These are phyloP conservation scores for Coemansia sp. DNA, from an alignment of 192 early-diverging fungal genomes.

Conservation along the genomic window DNA sequence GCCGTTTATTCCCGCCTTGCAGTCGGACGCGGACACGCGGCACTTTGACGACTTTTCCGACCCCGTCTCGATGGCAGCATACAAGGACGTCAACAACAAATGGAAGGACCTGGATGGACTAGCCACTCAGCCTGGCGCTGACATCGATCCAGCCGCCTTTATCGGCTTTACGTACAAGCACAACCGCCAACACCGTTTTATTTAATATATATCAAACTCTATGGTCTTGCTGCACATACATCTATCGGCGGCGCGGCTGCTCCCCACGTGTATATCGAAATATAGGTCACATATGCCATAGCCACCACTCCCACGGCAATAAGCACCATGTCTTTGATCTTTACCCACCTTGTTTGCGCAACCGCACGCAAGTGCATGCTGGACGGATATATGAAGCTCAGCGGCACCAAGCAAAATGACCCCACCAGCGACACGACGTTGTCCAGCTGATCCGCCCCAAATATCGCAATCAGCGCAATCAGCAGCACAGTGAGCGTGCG, in stretches of 20 bases:
- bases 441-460: constrained; percentile 77
- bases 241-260: constrained; percentile 34
- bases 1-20: constrained; percentile 69
- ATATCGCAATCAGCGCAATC: constrained; percentile 75
- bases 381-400: constrained; percentile 86
- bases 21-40: constrained; percentile 70
- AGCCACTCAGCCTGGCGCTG: constrained; percentile 31
- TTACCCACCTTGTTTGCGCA: constrained; percentile 49
- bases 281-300: constrained; percentile 79
- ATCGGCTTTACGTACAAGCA: constrained; percentile 76
- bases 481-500: constrained; percentile 61
- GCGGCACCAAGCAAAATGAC: constrained; percentile 72
- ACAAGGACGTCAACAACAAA: constrained; percentile 60
- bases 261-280: constrained; percentile 42
- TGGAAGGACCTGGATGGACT: constrained; percentile 42
- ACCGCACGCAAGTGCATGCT: constrained; percentile 78
- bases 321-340: constrained; percentile 60
- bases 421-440: constrained; percentile 84
- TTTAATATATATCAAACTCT: constrained; percentile 4
- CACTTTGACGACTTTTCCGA: constrained; percentile 78
- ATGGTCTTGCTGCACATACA: constrained; percentile 14
- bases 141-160: constrained; percentile 75
- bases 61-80: constrained; percentile 57
- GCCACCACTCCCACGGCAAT: constrained; percentile 70
- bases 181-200: constrained; percentile 43